A percentile compares a stretch with the other conserved stretches of the same genome.
phyloP scores from a whole-genome alignment of 2,329 filamentous ascomycete species.

The Xylariales sp. region DNA sequence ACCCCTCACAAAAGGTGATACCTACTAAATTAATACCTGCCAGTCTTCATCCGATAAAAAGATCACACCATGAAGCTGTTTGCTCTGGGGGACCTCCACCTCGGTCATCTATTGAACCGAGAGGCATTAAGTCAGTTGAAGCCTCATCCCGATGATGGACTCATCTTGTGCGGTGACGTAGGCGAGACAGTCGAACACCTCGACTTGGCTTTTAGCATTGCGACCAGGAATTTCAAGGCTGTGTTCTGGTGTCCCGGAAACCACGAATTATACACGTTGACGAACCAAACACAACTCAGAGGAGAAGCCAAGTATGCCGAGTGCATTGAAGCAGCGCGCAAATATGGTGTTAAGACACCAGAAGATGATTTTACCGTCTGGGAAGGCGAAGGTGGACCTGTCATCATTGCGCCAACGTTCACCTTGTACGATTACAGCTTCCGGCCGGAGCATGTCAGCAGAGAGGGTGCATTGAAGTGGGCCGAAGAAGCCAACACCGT shows the following conservation, averaged over 20 bases:
- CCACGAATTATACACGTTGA: slow-evolving; percentile 52
- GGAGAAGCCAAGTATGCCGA: slow-evolving; percentile 51
- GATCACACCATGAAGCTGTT: slow-evolving; percentile 32
- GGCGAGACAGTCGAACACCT: slow-evolving; percentile 32
- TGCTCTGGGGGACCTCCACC: slow-evolving; percentile 33
- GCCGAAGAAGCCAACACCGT: slow-evolving; percentile 30
- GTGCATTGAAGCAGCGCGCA: slow-evolving; percentile 47
- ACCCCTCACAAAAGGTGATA: too few species aligned
- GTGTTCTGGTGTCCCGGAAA: slow-evolving; percentile 56
- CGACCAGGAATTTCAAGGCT: slow-evolving; percentile 24
- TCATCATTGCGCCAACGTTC: slow-evolving; percentile 50
- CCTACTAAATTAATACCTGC: too few species aligned
- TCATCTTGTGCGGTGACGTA: slow-evolving; percentile 33
- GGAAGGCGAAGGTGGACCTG: slow-evolving; percentile 41
- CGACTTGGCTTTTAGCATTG: slow-evolving; percentile 26
- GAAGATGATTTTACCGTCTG: slow-evolving; percentile 51
- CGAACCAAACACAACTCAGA: slow-evolving; percentile 27
- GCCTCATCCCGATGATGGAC: slow-evolving; percentile 29
- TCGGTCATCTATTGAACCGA: slow-evolving; percentile 28
- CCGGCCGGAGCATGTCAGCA: slow-evolving; percentile 41
- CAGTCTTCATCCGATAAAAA: too few species aligned
- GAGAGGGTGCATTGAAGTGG: slow-evolving; percentile 39
- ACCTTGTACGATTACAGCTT: slow-evolving; percentile 58
- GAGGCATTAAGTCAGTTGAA: slow-evolving; percentile 23
- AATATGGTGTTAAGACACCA: slow-evolving; percentile 48